Evolutionary conservation across 2,329 filamentous ascomycete species (phyloP).

Genomic region (Rhinocladiella similis): DNA sequence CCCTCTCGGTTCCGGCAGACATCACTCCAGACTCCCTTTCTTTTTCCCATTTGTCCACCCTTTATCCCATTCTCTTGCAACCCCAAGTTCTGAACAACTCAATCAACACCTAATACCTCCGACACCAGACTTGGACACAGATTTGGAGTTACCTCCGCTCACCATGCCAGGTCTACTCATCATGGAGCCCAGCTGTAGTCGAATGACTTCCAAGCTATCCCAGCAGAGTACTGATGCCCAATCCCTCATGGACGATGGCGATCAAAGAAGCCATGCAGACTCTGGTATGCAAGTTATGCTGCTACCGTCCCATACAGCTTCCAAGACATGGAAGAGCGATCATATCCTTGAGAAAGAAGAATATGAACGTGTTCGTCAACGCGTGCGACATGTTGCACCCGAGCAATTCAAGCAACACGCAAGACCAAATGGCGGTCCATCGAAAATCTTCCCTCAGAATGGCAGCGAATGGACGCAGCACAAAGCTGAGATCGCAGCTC

Average conservation of each 20-base stretch:
- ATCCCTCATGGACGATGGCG: conserved; percentile 3
- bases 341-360: conserved; percentile 22
- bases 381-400: conserved; percentile 21
- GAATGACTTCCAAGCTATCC: too few species aligned
- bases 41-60: too few species aligned
- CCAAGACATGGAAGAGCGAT: conserved; percentile 23
- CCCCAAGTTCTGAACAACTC: too few species aligned
- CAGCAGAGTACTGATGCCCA: not conserved
- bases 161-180: not conserved
- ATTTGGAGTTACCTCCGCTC: not conserved
- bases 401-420: conserved; percentile 18
- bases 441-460: conserved; percentile 22
- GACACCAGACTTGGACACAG: not conserved
- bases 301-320: conserved; percentile 16
- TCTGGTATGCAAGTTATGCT: conserved; percentile 1
- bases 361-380: conserved; percentile 19
- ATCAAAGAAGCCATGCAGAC: conserved; percentile 7
- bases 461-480: conserved; percentile 16
- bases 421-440: conserved; percentile 6
- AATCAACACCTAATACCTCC: not conserved
- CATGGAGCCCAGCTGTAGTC: not conserved
- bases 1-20: too few species aligned
- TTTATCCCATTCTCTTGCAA: too few species aligned
- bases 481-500: conserved; percentile 15
- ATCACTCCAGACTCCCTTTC: too few species aligned